Evolutionary conservation across 352 stramenopile genomes (phyloP), one percentile per base, ranked within the genome.

Genomic region (Plasmopara muralis): DNA sequence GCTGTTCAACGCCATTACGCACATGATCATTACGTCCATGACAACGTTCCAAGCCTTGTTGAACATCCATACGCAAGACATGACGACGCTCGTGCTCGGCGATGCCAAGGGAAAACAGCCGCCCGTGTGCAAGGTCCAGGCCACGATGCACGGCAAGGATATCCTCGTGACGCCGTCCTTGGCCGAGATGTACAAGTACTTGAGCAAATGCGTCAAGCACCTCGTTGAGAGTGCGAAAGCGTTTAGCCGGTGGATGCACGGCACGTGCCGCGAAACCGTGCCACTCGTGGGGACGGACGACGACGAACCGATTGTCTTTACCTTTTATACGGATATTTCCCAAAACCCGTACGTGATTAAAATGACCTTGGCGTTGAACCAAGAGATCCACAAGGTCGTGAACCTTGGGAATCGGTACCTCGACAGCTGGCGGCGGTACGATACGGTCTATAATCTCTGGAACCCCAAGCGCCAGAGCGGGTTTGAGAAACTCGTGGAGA

Each of bases 1-100:
- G 6, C 89, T 98, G 37, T 98, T 97, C 67, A 98, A 98, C 49
- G 92, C 93, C 0, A 97, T 98, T 56, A 97, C 87, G 4, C 96
- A 95, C 55, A 98, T 98, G 88, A 97, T 98, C 41, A 92, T 98
- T 43, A 73, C 78, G 12, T 96, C 86, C 8, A 97, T 98, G 85
- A 95, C 88, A 2, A 95, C 89, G 13, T 97, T 98, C 43, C 86
- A 97, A 38, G 89, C 87, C 2, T 56, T 98, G 6, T 58, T 98
- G 4, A 95, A 95, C 41, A 74, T 95, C 8, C 78, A 92, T 53
- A 88, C 83, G 5, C 93, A 95, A 38, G 85, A 94, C 47, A 75
- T 93, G 16, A 85, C 63, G 0, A 35, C 61, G 3, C 65, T 48
- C 1, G 59, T 67, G 16, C 80, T 83, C 66, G 75, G 71, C 56